Percentiles rank a stretch among this genome's conserved stretches.
phyloP scores from a whole-genome alignment of 345 rosid genomes.

The Acer saccharum region DNA sequence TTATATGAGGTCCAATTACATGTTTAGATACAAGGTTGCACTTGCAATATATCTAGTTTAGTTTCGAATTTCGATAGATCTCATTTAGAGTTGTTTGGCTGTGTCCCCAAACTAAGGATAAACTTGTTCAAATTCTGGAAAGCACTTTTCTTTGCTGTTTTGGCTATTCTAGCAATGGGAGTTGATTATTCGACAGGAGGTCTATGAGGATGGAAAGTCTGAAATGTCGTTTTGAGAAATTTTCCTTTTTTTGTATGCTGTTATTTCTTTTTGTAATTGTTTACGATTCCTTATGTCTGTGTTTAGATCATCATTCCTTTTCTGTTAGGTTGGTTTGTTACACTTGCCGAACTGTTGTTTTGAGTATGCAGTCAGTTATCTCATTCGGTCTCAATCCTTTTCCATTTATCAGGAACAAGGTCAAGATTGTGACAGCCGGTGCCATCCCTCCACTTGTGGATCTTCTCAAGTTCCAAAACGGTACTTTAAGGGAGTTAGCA shows the following conservation, averaged over 20 bases:
- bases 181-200: not conserved
- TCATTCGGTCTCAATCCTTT: not conserved
- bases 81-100: not conserved
- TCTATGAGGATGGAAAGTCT: not conserved
- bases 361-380: not conserved
- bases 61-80: constrained; percentile 2
- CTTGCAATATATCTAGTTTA: not conserved
- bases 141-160: not conserved
- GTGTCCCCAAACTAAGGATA: not conserved
- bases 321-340: not conserved
- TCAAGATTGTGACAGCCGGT: constrained; percentile 67
- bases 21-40: not conserved
- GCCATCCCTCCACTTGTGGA: constrained; percentile 70
- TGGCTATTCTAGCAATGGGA: not conserved
- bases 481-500: constrained; percentile 60
- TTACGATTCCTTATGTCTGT: not conserved
- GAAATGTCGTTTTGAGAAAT: not conserved
- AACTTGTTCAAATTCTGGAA: not conserved
- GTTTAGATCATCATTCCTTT: not conserved
- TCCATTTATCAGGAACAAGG: constrained; percentile 58
- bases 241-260: not conserved
- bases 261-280: constrained; percentile 6
- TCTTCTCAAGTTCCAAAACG: constrained; percentile 57
- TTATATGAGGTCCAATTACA: not conserved
- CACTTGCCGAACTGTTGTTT: not conserved